A percentile compares a stretch with the other conserved stretches of the same genome.
These are phyloP conservation scores for Trichosporon faecale DNA, from an alignment of 1,284 basidiomycete genomes.

Conservation along the genomic window DNA sequence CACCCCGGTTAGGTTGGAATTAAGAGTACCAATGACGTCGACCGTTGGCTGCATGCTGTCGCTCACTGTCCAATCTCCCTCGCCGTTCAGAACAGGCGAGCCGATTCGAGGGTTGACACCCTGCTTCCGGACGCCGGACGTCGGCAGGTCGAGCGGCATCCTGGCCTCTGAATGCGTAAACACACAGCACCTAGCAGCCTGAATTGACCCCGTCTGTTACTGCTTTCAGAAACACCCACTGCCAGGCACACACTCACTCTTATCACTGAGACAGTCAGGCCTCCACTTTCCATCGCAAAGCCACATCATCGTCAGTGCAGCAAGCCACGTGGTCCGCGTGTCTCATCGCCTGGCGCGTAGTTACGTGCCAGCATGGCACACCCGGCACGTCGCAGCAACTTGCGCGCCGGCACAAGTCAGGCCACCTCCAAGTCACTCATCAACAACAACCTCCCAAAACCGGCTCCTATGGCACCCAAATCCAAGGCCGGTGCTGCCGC, in stretches of 20 bases:
- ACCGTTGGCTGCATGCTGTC: background rate
- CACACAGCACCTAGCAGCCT: background rate
- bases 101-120: background rate
- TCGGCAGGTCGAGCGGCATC: background rate
- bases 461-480: slow-evolving; percentile 13
- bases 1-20: background rate
- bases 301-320: background rate
- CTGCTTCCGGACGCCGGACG: background rate
- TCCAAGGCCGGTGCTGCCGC: slow-evolving; percentile 12
- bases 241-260: background rate
- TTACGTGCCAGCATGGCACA: slow-evolving; percentile 5
- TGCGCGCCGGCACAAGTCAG: slow-evolving; percentile 1
- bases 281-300: background rate
- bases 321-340: background rate
- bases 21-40: background rate
- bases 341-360: background rate
- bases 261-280: background rate
- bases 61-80: background rate
- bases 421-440: slow-evolving; percentile 4
- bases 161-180: background rate
- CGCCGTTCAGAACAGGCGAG: background rate
- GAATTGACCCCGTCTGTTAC: background rate
- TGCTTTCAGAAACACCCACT: background rate
- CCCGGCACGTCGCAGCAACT: background rate
- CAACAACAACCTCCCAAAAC: background rate